phyloP scores from a whole-genome alignment of 371 early-diverging fungal species.

The Rhizopus stolonifer region DNA sequence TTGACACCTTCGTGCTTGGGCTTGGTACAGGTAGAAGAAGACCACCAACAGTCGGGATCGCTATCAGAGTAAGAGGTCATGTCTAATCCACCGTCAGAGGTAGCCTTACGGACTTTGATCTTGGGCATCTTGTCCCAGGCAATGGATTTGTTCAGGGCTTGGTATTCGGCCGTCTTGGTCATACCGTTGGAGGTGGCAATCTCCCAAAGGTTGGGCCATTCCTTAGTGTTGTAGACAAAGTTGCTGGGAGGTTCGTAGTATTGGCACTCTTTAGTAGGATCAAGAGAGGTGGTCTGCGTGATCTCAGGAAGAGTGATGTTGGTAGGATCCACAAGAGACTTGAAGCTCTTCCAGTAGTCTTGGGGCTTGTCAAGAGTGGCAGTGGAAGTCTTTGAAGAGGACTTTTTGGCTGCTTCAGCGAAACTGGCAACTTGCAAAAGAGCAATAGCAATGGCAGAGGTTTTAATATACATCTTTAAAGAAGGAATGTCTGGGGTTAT shows the following conservation, averaged over 20 bases:
- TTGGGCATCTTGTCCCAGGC: slow-evolving; percentile 47
- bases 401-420: slow-evolving; percentile 16
- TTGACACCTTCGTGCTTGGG: slow-evolving; percentile 40
- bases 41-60: slow-evolving; percentile 60
- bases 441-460: slow-evolving; percentile 18
- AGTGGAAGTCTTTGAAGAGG: slow-evolving; percentile 10
- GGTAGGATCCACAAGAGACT: slow-evolving; percentile 19
- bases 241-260: slow-evolving; percentile 23
- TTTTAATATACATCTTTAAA: slow-evolving; percentile 20
- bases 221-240: slow-evolving; percentile 31
- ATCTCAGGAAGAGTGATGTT: slow-evolving; percentile 21
- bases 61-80: slow-evolving; percentile 29
- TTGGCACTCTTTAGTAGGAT: slow-evolving; percentile 17
- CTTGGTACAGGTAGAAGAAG: slow-evolving; percentile 40
- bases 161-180: slow-evolving; percentile 43
- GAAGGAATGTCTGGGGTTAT: slow-evolving; percentile 6
- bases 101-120: slow-evolving; percentile 29
- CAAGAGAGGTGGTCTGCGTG: slow-evolving; percentile 23
- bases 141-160: slow-evolving; percentile 43
- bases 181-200: slow-evolving; percentile 51
- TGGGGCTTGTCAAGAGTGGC: slow-evolving; percentile 15
- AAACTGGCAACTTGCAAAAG: slow-evolving; percentile 21
- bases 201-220: slow-evolving; percentile 51
- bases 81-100: slow-evolving; percentile 30
- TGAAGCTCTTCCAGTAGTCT: slow-evolving; percentile 27